Conservation (phyloP, 164 flowering plant species). For the Akebia trifoliata region DNA sequence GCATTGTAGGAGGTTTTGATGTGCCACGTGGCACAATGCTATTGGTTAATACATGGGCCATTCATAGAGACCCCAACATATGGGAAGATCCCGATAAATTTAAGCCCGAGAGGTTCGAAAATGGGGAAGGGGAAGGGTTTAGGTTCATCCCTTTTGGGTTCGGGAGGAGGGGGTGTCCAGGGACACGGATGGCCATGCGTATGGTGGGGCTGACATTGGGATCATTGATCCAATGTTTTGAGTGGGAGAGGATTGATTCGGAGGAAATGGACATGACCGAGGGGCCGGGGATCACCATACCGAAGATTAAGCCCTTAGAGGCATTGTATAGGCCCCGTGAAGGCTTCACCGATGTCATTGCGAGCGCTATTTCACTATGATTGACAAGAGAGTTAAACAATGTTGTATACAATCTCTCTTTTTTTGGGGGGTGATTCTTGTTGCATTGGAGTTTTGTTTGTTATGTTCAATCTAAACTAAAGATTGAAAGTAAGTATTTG, state of each 20-base stretch:
- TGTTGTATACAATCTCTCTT: too few species aligned
- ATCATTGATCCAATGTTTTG: conserved; percentile 4
- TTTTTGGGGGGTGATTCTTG: too few species aligned
- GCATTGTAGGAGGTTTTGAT: not conserved
- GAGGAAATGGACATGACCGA: conserved; percentile 4
- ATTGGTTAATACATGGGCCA: conserved; percentile 8
- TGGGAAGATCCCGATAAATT: conserved; percentile 4
- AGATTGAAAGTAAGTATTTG: too few species aligned
- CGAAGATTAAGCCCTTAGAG: conserved; percentile 2
- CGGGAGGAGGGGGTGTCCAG: conserved; percentile 9
- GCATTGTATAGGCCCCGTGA: conserved; percentile 2
- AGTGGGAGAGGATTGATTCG: not conserved
- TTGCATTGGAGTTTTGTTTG: too few species aligned
- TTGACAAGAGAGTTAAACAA: too few species aligned
- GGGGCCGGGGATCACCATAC: conserved; percentile 8
- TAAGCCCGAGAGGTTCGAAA: conserved; percentile 6
- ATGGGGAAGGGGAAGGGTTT: not conserved
- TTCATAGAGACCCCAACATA: conserved; percentile 1
- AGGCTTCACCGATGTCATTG: not conserved
- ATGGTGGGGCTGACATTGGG: conserved; percentile 8
- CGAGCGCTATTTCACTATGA: too few species aligned
- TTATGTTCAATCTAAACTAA: too few species aligned
- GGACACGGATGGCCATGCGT: conserved; percentile 10
- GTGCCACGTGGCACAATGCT: conserved; percentile 9
- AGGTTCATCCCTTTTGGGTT: conserved; percentile 6